Base-by-base conservation (phyloP, 2,329 filamentous ascomycete genomes). In the Emmonsiellopsis sp. region DNA sequence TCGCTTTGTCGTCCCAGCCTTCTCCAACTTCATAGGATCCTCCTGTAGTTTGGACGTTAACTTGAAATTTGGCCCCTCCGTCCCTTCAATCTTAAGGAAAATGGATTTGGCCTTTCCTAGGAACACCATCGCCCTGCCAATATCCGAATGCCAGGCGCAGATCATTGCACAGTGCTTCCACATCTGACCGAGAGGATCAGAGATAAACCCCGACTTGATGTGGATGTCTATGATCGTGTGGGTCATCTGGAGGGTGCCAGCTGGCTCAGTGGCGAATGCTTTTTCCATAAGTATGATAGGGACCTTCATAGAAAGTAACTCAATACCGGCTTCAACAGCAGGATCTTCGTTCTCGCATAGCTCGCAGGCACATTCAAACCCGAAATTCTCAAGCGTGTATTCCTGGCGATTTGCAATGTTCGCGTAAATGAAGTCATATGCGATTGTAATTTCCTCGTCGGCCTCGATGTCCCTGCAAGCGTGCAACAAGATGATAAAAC, bases 401-500 rank as follows among this genome's bases (percentile, higher is more conserved):
- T 54, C 20, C 40, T 55, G 59, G 13, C 64, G 59, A 26, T 13
- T 15, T 6, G 41, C 42, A 7, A 15, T 13, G 1, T 44, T 47
- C 8, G 56, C 45, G 11, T 51, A 52, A 0, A 55, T 35, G 16
- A 55, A 49, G 4, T 55, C 47, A 49, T 66, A 66, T 1, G 59
- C 37, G 38, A 63, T 52, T 2, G 59, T 63, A 40, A 68, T 59
- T 45, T 69, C 64, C 16, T 61, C 58, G 1, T 63, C 65, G 5
- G 40, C 40, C 7, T 38, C 30, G 43, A 69, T 64, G 9, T 57
- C 47, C 11, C 15, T 53, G 35, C 48, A 55, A 8, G 62, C 59
- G 31, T 58, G 59, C 2, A 64, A 50, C 0, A 55, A 44, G 1
- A 59, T 51, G 5, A 54, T 30, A 37, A 50, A 13, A 11, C 15